Conservation (phyloP, 2,329 filamentous ascomycete genomes). For the Trichophyton rubrum region DNA sequence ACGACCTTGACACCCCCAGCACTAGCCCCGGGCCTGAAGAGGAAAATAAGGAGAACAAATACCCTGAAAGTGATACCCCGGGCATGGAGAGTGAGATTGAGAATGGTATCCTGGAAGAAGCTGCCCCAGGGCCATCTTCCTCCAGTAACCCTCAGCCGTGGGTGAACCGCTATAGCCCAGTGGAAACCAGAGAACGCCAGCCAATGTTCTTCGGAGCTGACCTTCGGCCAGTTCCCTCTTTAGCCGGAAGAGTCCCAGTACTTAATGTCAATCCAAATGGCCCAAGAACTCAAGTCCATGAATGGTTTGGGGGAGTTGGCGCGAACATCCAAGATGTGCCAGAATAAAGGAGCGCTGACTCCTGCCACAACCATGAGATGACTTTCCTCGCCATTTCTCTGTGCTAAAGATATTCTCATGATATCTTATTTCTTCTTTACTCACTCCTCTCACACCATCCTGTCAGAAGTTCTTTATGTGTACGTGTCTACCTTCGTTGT, state of each 20-base stretch:
- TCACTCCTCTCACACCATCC: not conserved
- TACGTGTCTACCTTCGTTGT: no score
- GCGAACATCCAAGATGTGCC: not conserved
- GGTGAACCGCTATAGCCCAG: not conserved
- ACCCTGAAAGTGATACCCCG: not conserved
- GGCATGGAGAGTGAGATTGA: not conserved
- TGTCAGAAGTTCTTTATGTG: no score
- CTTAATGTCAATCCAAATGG: not conserved
- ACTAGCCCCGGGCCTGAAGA: not conserved
- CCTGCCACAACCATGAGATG: not conserved
- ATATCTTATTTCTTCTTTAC: not conserved
- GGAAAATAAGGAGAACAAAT: constrained; percentile 10
- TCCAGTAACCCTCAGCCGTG: not conserved
- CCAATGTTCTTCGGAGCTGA: constrained; percentile 1
- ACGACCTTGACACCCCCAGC: not conserved
- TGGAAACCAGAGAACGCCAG: not conserved
- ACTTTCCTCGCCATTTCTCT: not conserved
- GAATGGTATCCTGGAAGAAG: not conserved
- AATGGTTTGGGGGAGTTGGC: constrained; percentile 1
- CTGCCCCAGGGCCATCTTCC: not conserved
- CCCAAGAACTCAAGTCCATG: constrained; percentile 4
- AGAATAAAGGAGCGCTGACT: not conserved
- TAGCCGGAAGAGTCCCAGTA: not conserved
- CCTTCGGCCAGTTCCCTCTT: constrained; percentile 1
- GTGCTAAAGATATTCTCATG: not conserved